Evolutionary conservation across 2,329 filamentous ascomycete species (phyloP).

Genomic region (Neofusicoccum sp.): DNA sequence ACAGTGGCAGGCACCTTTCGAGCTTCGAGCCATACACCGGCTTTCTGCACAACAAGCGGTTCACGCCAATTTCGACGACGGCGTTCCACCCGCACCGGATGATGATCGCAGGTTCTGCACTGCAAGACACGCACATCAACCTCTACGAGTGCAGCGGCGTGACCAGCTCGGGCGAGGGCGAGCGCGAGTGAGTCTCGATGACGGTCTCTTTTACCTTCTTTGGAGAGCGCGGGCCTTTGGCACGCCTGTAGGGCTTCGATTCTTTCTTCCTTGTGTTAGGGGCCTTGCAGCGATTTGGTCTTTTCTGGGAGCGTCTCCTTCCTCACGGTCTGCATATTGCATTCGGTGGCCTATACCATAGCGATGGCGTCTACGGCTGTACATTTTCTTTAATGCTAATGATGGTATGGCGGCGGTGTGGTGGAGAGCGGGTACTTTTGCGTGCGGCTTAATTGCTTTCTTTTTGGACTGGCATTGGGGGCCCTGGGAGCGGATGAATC

Average conservation of each 20-base stretch:
- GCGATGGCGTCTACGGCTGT: slow-evolving; percentile 18
- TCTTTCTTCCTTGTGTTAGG: not conserved
- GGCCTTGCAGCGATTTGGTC: not conserved
- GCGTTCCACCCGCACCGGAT: slow-evolving; percentile 95
- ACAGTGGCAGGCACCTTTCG: slow-evolving; percentile 72
- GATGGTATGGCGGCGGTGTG: slow-evolving; percentile 6
- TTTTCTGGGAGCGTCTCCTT: not conserved
- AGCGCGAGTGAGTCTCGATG: not conserved
- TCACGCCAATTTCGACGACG: slow-evolving; percentile 79
- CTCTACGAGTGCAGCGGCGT: slow-evolving; percentile 65
- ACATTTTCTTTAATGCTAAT: slow-evolving; percentile 2
- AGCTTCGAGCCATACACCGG: slow-evolving; percentile 86
- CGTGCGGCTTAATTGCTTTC: not conserved
- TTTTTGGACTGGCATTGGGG: not conserved
- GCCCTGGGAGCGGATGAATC: not conserved
- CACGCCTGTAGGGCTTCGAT: not conserved
- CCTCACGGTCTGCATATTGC: slow-evolving; percentile 14
- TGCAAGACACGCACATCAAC: slow-evolving; percentile 87
- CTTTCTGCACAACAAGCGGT: slow-evolving; percentile 78
- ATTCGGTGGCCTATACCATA: slow-evolving; percentile 19
- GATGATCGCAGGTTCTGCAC: slow-evolving; percentile 81
- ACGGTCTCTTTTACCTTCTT: not conserved
- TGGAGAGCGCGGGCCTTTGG: not conserved
- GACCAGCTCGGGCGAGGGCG: not conserved
- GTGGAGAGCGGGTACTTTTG: not conserved